Evolutionary conservation across 1,284 basidiomycete species (phyloP).

Genomic region (Quambalaria eucalypti): DNA sequence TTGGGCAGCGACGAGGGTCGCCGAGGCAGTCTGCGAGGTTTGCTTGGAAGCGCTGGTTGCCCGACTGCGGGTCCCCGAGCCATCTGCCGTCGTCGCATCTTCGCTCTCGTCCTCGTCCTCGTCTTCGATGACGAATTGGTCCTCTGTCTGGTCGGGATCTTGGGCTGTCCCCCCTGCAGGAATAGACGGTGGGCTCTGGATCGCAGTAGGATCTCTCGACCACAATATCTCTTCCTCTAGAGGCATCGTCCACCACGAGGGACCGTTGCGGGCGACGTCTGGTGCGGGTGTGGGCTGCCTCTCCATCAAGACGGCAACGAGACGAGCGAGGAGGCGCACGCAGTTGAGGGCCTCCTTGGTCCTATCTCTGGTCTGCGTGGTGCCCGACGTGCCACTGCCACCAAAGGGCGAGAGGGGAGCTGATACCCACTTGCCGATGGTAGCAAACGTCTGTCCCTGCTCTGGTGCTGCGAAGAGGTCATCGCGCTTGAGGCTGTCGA

Average conservation of each 20-base stretch:
- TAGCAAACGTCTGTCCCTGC: conserved; percentile 5
- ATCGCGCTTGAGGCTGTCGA: conserved; percentile 36
- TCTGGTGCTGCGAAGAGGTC: conserved; percentile 19
- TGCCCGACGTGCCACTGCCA: background rate
- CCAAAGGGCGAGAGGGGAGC: conserved; percentile 1
- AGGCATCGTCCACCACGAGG: background rate
- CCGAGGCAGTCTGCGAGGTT: background rate
- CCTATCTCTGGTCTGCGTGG: conserved; percentile 16
- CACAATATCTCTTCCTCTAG: conserved; percentile 23
- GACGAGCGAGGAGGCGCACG: conserved; percentile 31
- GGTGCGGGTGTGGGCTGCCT: background rate
- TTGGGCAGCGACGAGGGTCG: background rate
- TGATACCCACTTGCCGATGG: background rate
- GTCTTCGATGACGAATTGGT: conserved; percentile 40
- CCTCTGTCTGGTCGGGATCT: conserved; percentile 4
- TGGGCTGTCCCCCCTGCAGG: no score
- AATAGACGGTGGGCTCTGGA: no score
- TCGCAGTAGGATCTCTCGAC: conserved; percentile 4
- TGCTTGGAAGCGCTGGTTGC: background rate
- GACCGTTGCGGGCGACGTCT: background rate
- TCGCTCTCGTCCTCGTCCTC: conserved; percentile 23
- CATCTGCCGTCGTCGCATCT: no score
- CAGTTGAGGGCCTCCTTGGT: conserved; percentile 38
- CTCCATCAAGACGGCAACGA: conserved; percentile 30
- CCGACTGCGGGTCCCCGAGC: conserved; percentile 20